Evolutionary conservation across 2,329 filamentous ascomycete genomes (phyloP).

Genomic region (Fusarium sp.): DNA sequence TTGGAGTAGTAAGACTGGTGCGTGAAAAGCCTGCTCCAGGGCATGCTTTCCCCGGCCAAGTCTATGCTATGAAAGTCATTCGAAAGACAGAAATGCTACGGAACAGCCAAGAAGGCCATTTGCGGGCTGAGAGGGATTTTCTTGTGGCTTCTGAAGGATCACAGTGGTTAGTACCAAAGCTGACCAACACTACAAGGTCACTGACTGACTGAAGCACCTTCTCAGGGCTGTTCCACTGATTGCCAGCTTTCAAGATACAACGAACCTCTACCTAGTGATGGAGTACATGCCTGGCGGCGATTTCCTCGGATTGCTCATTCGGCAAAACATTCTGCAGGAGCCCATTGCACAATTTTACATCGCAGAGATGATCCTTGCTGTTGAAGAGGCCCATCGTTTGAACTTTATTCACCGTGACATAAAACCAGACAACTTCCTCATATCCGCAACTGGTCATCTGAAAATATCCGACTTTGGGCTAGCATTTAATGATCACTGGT

Average conservation of each 20-base stretch:
- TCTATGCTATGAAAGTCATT: conserved; percentile 98
- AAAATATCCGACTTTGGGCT: conserved; percentile 98
- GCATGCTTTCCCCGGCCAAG: conserved; percentile 55
- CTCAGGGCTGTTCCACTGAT: conserved; percentile 86
- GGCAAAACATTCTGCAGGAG: conserved; percentile 85
- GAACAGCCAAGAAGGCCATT: conserved; percentile 90
- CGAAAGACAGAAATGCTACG: conserved; percentile 92
- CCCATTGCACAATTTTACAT: conserved; percentile 85
- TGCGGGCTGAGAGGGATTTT: conserved; percentile 92
- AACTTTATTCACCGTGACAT: conserved; percentile 94
- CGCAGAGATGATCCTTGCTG: conserved; percentile 94
- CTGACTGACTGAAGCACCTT: background rate
- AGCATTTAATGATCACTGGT: conserved; percentile 95
- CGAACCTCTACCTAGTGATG: conserved; percentile 92
- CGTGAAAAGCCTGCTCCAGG: conserved; percentile 65
- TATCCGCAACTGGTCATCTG: conserved; percentile 86
- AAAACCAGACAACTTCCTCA: conserved; percentile 97
- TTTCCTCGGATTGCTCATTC: conserved; percentile 86
- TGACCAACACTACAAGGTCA: background rate
- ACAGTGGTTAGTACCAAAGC: conserved; percentile 66
- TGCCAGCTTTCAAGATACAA: conserved; percentile 86
- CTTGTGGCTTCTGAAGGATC: conserved; percentile 90
- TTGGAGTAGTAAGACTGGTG: conserved; percentile 90
- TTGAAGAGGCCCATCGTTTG: conserved; percentile 90
- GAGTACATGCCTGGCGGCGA: conserved; percentile 98